Conservation (phyloP, 2,329 filamentous ascomycete genomes). For the Microcyclospora pomicola region DNA sequence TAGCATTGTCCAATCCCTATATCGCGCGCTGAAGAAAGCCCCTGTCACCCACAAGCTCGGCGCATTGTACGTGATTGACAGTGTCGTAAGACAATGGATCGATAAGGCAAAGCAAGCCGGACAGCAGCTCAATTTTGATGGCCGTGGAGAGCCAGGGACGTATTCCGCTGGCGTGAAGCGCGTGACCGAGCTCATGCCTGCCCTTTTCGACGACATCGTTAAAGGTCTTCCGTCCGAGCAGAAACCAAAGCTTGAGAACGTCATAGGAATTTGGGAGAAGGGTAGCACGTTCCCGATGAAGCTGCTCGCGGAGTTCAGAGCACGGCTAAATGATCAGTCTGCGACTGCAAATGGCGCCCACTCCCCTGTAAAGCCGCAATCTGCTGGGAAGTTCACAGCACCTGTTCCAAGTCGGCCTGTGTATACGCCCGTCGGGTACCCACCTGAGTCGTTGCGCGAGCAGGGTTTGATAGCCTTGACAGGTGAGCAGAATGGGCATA, state of each 20-base stretch:
- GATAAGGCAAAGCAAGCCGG: constrained; percentile 81
- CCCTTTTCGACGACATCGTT: constrained; percentile 90
- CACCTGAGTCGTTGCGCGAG: constrained; percentile 18
- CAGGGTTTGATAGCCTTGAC: constrained; percentile 16
- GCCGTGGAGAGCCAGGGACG: constrained; percentile 75
- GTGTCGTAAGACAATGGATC: constrained; percentile 97
- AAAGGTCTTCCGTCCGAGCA: constrained; percentile 79
- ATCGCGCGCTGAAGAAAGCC: constrained; percentile 92
- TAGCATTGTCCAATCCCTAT: constrained; percentile 88
- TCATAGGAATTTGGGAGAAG: constrained; percentile 96
- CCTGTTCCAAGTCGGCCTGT: constrained; percentile 17
- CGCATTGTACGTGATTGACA: constrained; percentile 99
- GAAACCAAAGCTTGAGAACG: constrained; percentile 95
- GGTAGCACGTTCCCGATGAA: constrained; percentile 74
- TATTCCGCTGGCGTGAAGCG: constrained; percentile 90
- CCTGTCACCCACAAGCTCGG: constrained; percentile 93
- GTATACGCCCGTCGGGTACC: constrained; percentile 17
- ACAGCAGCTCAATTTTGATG: constrained; percentile 51
- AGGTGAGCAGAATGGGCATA: constrained; percentile 8
- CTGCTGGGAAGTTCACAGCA: constrained; percentile 17
- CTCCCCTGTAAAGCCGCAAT: constrained; percentile 6
- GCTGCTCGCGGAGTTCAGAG: constrained; percentile 72
- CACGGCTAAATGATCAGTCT: constrained; percentile 32
- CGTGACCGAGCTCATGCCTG: constrained; percentile 88
- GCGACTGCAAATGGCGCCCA: constrained; percentile 4